Evolutionary conservation across 495 filamentous ascomycete genomes (phyloP).

Genomic region (Hyphodiscus hymeniophilus): DNA sequence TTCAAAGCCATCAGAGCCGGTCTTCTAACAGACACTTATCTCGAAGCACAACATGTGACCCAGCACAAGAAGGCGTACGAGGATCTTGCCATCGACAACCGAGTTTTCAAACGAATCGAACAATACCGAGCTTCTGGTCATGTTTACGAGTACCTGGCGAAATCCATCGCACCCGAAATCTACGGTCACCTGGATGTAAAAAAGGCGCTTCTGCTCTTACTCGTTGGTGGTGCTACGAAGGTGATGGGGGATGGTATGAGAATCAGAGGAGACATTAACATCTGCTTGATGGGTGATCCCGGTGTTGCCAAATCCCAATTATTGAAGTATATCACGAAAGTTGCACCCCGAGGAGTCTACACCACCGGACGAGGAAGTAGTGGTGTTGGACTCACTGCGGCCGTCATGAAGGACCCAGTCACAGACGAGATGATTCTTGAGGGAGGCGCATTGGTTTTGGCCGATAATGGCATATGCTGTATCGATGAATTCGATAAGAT

Average conservation of each 20-base stretch:
- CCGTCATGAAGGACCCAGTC: conserved; percentile 96
- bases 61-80: conserved; percentile 99
- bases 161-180: conserved; percentile 96
- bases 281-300: conserved; percentile 98
- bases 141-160: conserved; percentile 87
- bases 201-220: conserved; percentile 86
- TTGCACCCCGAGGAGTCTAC: conserved; percentile 94
- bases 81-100: conserved; percentile 65
- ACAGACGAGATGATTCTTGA: conserved; percentile 99
- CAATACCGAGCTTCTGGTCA: conserved; percentile 74
- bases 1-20: conserved; percentile 95
- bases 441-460: conserved; percentile 89
- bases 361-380: conserved; percentile 94
- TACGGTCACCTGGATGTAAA: conserved; percentile 96
- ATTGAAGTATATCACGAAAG: conserved; percentile 96
- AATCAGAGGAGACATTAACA: conserved; percentile 97
- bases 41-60: conserved; percentile 85
- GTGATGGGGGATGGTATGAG: conserved; percentile 96
- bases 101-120: conserved; percentile 71
- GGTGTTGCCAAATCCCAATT: conserved; percentile 98
- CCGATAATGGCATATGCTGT: conserved; percentile 98
- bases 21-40: conserved; percentile 89
- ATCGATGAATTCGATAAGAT: conserved; percentile 99
- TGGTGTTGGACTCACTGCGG: conserved; percentile 94
- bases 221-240: conserved; percentile 95